phyloP scores from a whole-genome alignment of 139 green algal genomes.

The Auxenochlorella pyrenoidosa region DNA sequence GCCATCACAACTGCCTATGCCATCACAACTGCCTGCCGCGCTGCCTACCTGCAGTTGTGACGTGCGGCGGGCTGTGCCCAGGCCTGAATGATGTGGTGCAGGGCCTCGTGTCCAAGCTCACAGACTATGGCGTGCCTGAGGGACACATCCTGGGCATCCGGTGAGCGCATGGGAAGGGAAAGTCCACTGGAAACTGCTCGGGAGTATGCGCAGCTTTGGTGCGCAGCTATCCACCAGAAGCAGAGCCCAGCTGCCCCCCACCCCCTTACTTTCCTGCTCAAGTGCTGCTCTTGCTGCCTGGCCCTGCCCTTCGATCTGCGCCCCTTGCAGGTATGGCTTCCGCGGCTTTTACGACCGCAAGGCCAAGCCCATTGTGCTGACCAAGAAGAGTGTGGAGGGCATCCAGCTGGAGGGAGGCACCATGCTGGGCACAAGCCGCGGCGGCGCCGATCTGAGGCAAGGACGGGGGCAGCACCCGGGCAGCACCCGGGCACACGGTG shows the following conservation, averaged over 20 bases:
- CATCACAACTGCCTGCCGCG: background rate
- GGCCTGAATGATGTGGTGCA: constrained; percentile 98
- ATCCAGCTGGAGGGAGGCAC: constrained; percentile 98
- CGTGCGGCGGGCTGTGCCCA: constrained; percentile 96
- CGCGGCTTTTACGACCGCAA: constrained; percentile 85
- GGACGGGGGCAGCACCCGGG: background rate
- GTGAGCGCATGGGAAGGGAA: constrained; percentile 53
- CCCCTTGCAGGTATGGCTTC: constrained; percentile 76
- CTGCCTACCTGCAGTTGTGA: constrained; percentile 76
- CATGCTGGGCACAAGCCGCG: constrained; percentile 94
- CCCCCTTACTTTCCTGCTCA: background rate
- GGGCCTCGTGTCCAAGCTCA: constrained; percentile 89
- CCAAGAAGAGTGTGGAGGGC: constrained; percentile 83
- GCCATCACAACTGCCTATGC: too few species aligned
- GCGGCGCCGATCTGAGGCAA: constrained; percentile 88
- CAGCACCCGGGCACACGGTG: background rate
- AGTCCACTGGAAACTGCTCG: too few species aligned
- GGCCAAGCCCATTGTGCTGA: constrained; percentile 87
- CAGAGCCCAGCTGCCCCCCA: too few species aligned
- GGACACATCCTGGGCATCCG: constrained; percentile 92
- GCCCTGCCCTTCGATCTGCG: background rate
- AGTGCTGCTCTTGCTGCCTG: background rate
- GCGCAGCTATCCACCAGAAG: too few species aligned
- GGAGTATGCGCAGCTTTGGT: too few species aligned
- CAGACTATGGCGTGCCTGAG: constrained; percentile 90